phyloP scores from a whole-genome alignment of 2,329 filamentous ascomycete genomes.

The Tolypocladium ovalisporum region DNA sequence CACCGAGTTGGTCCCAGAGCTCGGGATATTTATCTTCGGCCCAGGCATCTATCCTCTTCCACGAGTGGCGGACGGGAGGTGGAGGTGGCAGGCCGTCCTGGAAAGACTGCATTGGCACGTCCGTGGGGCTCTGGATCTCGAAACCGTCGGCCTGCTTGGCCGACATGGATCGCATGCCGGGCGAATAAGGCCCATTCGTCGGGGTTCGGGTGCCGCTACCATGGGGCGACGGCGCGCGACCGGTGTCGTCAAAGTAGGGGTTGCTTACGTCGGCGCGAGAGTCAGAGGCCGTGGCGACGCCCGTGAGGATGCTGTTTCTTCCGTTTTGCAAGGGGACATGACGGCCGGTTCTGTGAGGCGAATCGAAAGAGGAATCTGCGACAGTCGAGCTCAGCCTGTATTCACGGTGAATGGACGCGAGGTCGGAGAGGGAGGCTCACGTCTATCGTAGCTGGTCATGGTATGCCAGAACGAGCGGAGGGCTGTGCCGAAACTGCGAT shows the following conservation, averaged over 20 bases:
- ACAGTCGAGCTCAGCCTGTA: not conserved
- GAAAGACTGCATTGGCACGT: slow-evolving; percentile 96
- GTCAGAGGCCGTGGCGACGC: slow-evolving; percentile 79
- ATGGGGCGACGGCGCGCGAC: slow-evolving; percentile 38
- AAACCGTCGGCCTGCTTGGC: slow-evolving; percentile 56
- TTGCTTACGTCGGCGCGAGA: slow-evolving; percentile 76
- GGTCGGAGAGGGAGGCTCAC: slow-evolving; percentile 31
- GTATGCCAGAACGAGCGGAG: slow-evolving; percentile 94
- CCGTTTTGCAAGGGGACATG: slow-evolving; percentile 82
- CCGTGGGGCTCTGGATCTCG: slow-evolving; percentile 62
- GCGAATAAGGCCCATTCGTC: slow-evolving; percentile 67
- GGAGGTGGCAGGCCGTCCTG: slow-evolving; percentile 82
- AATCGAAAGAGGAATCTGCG: slow-evolving; percentile 83
- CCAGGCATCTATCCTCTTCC: slow-evolving; percentile 91
- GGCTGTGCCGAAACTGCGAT: slow-evolving; percentile 51
- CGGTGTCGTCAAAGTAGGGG: slow-evolving; percentile 65
- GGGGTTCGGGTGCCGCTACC: slow-evolving; percentile 38
- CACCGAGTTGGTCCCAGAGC: slow-evolving; percentile 84
- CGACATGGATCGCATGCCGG: slow-evolving; percentile 72
- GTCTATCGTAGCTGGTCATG: slow-evolving; percentile 62
- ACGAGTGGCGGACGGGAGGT: slow-evolving; percentile 80
- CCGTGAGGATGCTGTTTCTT: slow-evolving; percentile 72
- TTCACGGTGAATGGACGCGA: not conserved
- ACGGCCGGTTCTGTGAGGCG: slow-evolving; percentile 80
- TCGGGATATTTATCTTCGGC: slow-evolving; percentile 92